These are phyloP conservation scores for Scutellaria barbata DNA, from an alignment of 257 asterid genomes.

Conservation along the genomic window DNA sequence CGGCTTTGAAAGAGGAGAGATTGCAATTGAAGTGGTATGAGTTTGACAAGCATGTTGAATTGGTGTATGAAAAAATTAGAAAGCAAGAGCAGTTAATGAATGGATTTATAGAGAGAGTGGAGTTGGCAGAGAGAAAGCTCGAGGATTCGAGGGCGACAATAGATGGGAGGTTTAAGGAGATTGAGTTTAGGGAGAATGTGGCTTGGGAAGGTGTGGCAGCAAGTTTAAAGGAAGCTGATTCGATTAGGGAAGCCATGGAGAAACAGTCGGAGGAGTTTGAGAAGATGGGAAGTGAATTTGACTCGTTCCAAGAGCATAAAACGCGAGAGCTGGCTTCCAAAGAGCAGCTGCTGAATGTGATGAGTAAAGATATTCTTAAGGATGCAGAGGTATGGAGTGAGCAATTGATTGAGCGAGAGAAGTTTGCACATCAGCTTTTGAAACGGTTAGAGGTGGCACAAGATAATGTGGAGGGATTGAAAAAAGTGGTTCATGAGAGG, in stretches of 20 bases:
- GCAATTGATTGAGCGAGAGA: constrained; percentile 31
- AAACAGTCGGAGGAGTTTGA: constrained; percentile 41
- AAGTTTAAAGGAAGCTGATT: constrained; percentile 30
- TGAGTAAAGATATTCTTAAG: constrained; percentile 26
- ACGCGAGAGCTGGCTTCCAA: constrained; percentile 31
- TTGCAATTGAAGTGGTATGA: constrained; percentile 31
- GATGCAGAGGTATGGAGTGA: constrained; percentile 29
- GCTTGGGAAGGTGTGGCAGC: constrained; percentile 27
- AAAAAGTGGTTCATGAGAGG: constrained; percentile 21
- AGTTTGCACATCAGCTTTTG: constrained; percentile 32
- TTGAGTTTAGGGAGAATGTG: constrained; percentile 4
- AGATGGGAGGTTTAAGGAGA: constrained; percentile 19
- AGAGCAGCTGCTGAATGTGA: constrained; percentile 33
- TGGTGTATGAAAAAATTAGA: constrained; percentile 17
- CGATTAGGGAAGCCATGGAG: constrained; percentile 35
- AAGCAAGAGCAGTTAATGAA: constrained; percentile 24
- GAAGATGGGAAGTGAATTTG: constrained; percentile 28
- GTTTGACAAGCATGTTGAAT: constrained; percentile 9
- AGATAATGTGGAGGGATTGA: constrained; percentile 27
- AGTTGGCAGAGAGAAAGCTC: background rate
- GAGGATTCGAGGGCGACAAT: background rate
- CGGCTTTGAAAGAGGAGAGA: constrained; percentile 30
- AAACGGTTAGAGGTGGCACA: constrained; percentile 34
- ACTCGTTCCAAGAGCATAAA: constrained; percentile 35
- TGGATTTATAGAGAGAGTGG: background rate